A percentile compares a stretch with the other conserved stretches of the same genome.
These are phyloP conservation scores for Tuber calosporum DNA, from an alignment of 495 filamentous ascomycete genomes.

Conservation along the genomic window DNA sequence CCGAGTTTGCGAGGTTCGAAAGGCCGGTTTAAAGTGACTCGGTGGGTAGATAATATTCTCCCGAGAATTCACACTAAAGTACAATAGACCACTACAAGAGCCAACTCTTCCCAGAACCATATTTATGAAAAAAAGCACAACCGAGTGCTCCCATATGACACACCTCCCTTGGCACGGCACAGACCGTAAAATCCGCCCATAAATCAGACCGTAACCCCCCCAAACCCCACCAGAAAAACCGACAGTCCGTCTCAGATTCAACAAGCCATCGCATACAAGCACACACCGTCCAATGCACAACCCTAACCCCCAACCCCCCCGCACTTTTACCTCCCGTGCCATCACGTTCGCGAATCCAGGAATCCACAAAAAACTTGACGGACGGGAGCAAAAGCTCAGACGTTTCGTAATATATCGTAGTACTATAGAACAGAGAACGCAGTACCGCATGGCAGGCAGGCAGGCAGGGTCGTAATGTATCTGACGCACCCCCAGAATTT, in stretches of 20 bases:
- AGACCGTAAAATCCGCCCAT: background rate
- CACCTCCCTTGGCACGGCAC: background rate
- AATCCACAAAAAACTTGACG: too few relatives aligned
- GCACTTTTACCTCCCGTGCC: background rate
- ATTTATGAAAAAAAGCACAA: too few relatives aligned
- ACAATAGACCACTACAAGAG: too few relatives aligned
- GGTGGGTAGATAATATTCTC: too few relatives aligned
- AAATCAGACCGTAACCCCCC: too few relatives aligned
- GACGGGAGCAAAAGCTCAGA: background rate
- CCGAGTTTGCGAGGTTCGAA: background rate
- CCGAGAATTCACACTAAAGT: too few relatives aligned
- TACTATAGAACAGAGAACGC: too few relatives aligned
- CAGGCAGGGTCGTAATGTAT: too few relatives aligned
- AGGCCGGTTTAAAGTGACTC: too few relatives aligned
- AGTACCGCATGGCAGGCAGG: too few relatives aligned
- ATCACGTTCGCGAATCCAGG: background rate
- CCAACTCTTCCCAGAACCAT: too few relatives aligned
- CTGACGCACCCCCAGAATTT: too few relatives aligned
- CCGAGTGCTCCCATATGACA: background rate
- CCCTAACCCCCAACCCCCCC: background rate
- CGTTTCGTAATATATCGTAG: background rate
- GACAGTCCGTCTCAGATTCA: background rate
- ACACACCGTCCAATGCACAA: background rate
- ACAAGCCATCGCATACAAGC: background rate
- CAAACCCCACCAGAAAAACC: background rate